Evolutionary conservation across 192 early-diverging fungal species (phyloP), one percentile per base, ranked within the genome.

Genomic region (Podila epigama): DNA sequence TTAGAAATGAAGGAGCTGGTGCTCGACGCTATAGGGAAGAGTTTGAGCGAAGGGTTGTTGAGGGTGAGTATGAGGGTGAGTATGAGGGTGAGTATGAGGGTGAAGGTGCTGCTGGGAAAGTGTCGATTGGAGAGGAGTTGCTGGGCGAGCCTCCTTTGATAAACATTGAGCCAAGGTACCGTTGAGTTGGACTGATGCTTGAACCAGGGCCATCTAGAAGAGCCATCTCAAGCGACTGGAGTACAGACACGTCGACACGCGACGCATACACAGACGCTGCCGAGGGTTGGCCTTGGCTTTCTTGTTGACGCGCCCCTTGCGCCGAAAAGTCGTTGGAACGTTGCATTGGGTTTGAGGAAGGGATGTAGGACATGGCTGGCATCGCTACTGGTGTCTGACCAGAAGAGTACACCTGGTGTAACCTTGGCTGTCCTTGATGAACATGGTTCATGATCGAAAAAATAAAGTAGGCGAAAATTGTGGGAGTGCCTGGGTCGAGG

Each of bases 391-490:
- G 39, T 31, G 58, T 13, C 27, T 15, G 36, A 15, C 39, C 37
- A 41, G 58, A 28, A 5, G 54, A 39, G 66, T 63, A 59, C 9
- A 63, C 53, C 13, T 63, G 53, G 36, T 34, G 66, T 11, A 68
- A 33, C 11, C 44, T 27, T 4, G 65, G 66, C 1, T 65, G 61
- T 6, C 61, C 60, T 12, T 59, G 50, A 48, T 63, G 54, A 33
- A 68, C 51, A 29, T 64, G 73, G 34, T 77, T 59, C 20, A 77
- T 13, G 50, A 77, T 68, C 6, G 73, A 77, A 31, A 77, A 63
- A 33, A 77, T 77, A 48, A 77, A 77, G 55, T 77, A 77, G 4
- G 66, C 66, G 59, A 58, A 77, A 13, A 77, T 77, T 15, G 73
- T 77, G 27, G 73, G 73, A 13, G 56, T 68, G 16, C 73, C 73